Base-by-base conservation (phyloP, 140 eudicot genomes). In the Cichorium intybus region DNA sequence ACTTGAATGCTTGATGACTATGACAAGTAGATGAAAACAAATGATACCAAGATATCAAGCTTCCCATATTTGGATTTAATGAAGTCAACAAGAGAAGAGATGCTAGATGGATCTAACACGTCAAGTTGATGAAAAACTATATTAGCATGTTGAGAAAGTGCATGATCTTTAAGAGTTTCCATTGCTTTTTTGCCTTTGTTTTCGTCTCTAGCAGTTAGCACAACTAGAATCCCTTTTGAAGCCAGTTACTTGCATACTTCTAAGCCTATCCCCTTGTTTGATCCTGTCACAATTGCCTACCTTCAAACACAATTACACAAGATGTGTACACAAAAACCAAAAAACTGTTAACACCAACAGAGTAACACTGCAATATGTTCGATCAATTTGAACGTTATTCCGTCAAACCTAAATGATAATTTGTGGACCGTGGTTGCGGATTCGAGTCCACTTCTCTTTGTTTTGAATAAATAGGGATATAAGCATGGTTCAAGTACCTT, bases 211-310 rank as follows among this genome's bases (percentile, higher is more conserved):
- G 97, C 86, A 4, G 97, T 89, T 54, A 89, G 56, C 52, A 89
- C 79, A 26, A 84, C 97, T 5, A 35, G 24, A 34, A 86, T 71
- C 8, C 95, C 95, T 31, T 81, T 48, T 0, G 80, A 72, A 65
- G 87, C 88, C 58, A 89, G 66, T 48, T 86, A 86, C 56, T 58
- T 76, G 71, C 95, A 83, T 24, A 89, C 72, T 65, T 77, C 95
- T 5, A 83, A 69, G 47, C 97, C 97, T 33, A 89, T 74, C 26
- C 97, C 97, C 69, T 86, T 84, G 70, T 83, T 89, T 54, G 82
- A 84, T 26, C 97, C 97, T 6, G 90, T 80, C 6, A 89, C 97
- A 12, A 89, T 81, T 28, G 97, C 97, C 72, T 28, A 58, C 75
- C 95, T 83, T 46, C 46, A 48, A 59, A 20, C 33, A 45, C 21